Evolutionary conservation across 2,329 filamentous ascomycete genomes (phyloP).

Genomic region (Cadophora sp.): DNA sequence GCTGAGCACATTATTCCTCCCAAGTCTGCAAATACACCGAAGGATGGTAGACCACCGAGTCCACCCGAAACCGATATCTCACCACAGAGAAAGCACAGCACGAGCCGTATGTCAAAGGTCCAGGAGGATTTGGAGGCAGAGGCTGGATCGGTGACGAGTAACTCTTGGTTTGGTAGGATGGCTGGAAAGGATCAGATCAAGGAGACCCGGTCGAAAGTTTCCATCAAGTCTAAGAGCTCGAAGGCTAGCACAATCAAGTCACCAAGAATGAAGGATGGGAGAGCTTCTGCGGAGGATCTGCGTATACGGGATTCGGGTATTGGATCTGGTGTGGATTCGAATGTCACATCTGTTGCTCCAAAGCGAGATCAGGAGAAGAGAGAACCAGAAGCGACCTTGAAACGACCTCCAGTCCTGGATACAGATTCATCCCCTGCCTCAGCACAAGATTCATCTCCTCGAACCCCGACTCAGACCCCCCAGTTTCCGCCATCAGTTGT

Average conservation of each 20-base stretch:
- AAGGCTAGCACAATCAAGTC: slow-evolving; percentile 60
- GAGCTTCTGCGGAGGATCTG: slow-evolving; percentile 20
- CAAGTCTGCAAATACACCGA: slow-evolving; percentile 52
- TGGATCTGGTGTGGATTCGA: slow-evolving; percentile 42
- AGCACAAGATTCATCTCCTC: slow-evolving; percentile 61
- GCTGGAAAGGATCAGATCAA: slow-evolving; percentile 44
- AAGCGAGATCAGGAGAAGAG: slow-evolving; percentile 41
- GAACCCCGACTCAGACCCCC: slow-evolving; percentile 63
- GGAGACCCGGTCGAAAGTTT: slow-evolving; percentile 58
- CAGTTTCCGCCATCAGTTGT: slow-evolving; percentile 49
- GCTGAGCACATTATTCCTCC: slow-evolving; percentile 47
- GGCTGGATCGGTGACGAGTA: slow-evolving; percentile 52
- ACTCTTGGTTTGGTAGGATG: slow-evolving; percentile 48
- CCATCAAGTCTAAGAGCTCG: slow-evolving; percentile 61
- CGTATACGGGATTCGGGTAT: slow-evolving; percentile 33
- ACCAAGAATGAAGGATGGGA: slow-evolving; percentile 34
- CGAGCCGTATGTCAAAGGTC: slow-evolving; percentile 46
- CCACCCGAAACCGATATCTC: slow-evolving; percentile 69
- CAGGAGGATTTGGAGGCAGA: slow-evolving; percentile 48
- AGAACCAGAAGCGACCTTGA: slow-evolving; percentile 49
- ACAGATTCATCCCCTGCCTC: slow-evolving; percentile 54
- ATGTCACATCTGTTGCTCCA: slow-evolving; percentile 50
- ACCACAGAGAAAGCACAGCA: slow-evolving; percentile 46
- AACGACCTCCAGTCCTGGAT: slow-evolving; percentile 36
- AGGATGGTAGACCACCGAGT: slow-evolving; percentile 62